These are phyloP conservation scores for Trichaptum fuscoviolaceum DNA, from an alignment of 768 basidiomycete species.

Conservation along the genomic window DNA sequence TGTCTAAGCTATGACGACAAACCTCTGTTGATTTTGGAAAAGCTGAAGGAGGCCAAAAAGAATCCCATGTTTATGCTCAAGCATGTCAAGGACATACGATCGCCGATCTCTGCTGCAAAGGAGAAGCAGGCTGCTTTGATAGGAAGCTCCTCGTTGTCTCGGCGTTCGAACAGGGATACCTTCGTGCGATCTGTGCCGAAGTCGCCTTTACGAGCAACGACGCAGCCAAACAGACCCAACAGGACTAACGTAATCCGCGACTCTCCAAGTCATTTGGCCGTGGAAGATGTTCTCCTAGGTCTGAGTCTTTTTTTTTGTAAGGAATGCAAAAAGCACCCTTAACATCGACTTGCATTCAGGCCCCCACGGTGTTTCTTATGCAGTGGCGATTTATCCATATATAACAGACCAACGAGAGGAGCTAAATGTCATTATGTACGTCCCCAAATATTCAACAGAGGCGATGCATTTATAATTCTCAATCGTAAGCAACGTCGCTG, in stretches of 20 bases:
- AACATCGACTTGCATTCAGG: background rate
- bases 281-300: background rate
- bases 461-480: slow-evolving; percentile 89
- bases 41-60: slow-evolving; percentile 93
- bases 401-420: slow-evolving; percentile 98
- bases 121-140: slow-evolving; percentile 91
- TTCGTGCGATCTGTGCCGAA: background rate
- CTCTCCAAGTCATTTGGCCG: background rate
- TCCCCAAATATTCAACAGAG: slow-evolving; percentile 40
- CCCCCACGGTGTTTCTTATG: slow-evolving; percentile 67
- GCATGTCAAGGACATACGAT: slow-evolving; percentile 94
- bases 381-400: slow-evolving; percentile 97
- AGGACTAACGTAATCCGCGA: background rate
- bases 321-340: background rate
- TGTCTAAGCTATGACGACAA: slow-evolving; percentile 98
- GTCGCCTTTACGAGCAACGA: background rate
- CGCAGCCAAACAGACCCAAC: background rate
- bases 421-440: slow-evolving; percentile 94
- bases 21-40: slow-evolving; percentile 93
- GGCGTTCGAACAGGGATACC: background rate
- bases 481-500: slow-evolving; percentile 97
- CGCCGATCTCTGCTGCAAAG: slow-evolving; percentile 93
- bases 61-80: slow-evolving; percentile 99
- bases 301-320: background rate
- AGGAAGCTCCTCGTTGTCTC: slow-evolving; percentile 27